Conservation (phyloP, 108 stramenopile species). For the Epithemia pelagica region DNA sequence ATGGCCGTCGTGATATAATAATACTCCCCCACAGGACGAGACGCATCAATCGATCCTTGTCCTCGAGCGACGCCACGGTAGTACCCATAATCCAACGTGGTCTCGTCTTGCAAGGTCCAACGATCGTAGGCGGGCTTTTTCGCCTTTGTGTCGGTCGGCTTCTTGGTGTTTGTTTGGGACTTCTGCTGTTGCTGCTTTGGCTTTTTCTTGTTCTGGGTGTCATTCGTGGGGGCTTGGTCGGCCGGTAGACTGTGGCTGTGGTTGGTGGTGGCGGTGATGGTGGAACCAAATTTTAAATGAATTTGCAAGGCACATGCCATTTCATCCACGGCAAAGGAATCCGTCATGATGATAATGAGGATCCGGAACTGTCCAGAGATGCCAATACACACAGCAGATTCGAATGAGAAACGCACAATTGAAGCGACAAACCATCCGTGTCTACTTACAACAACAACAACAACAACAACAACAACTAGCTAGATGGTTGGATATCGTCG, state of each 20-base stretch:
- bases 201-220: neutral
- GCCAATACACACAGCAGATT: too few relatives aligned
- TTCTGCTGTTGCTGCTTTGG: neutral
- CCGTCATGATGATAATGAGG: too few relatives aligned
- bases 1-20: constrained; percentile 99
- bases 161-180: neutral
- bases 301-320: neutral
- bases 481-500: too few relatives aligned
- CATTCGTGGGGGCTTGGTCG: neutral
- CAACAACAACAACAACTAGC: too few relatives aligned
- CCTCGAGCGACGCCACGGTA: constrained; percentile 1
- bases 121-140: constrained; percentile 36
- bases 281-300: neutral
- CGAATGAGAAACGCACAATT: too few relatives aligned
- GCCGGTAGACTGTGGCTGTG: neutral
- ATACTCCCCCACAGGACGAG: constrained; percentile 12
- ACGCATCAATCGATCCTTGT: neutral
- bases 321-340: neutral
- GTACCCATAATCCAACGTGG: constrained; percentile 66
- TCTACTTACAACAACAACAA: too few relatives aligned
- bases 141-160: neutral
- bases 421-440: too few relatives aligned
- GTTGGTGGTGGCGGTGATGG: neutral
- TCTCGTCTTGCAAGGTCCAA: constrained; percentile 67
- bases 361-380: too few relatives aligned